A percentile compares a stretch with the other conserved stretches of the same genome.
phyloP scores from a whole-genome alignment of 225 moss, liverwort and hornwort genomes.

The Bryum argenteum region DNA sequence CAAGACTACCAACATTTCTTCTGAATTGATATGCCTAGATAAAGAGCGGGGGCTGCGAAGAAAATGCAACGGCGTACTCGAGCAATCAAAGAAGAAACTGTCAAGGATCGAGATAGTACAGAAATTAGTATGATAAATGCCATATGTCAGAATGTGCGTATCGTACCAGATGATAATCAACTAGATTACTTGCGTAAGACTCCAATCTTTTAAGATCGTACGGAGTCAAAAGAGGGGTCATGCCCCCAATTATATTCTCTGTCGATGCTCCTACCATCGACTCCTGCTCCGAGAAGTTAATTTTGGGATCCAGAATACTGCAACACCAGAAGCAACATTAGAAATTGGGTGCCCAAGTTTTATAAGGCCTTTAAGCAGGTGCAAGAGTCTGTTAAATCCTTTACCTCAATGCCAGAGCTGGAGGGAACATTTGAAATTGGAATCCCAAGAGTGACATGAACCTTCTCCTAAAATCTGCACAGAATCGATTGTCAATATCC shows the following conservation, averaged over 20 bases:
- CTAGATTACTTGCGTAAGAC: conserved; percentile 89
- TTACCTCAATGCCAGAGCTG: conserved; percentile 84
- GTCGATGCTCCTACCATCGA: conserved; percentile 56
- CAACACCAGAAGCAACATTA: conserved; percentile 17
- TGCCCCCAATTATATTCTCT: conserved; percentile 76
- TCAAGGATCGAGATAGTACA: neutral
- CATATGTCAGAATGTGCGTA: neutral
- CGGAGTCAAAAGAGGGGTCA: conserved; percentile 79
- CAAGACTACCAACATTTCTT: neutral
- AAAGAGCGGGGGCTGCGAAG: too few relatives aligned
- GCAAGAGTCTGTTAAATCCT: neutral
- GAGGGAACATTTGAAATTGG: conserved; percentile 72
- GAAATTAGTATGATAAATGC: neutral
- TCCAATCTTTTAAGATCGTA: conserved; percentile 95
- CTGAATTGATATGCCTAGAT: too few relatives aligned
- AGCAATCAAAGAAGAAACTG: too few relatives aligned
- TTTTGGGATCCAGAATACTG: conserved; percentile 91
- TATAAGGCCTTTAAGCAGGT: too few relatives aligned
- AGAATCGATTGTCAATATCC: neutral
- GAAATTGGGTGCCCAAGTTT: too few relatives aligned
- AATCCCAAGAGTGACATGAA: conserved; percentile 84
- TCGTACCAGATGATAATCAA: conserved; percentile 92
- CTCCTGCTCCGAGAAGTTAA: conserved; percentile 74
- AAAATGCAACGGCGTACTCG: too few relatives aligned
- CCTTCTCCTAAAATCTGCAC: conserved; percentile 87